Evolutionary conservation across 139 green algal species (phyloP), one percentile per base, ranked within the genome.

Genomic region (Tetradesmus lagerheimii): DNA sequence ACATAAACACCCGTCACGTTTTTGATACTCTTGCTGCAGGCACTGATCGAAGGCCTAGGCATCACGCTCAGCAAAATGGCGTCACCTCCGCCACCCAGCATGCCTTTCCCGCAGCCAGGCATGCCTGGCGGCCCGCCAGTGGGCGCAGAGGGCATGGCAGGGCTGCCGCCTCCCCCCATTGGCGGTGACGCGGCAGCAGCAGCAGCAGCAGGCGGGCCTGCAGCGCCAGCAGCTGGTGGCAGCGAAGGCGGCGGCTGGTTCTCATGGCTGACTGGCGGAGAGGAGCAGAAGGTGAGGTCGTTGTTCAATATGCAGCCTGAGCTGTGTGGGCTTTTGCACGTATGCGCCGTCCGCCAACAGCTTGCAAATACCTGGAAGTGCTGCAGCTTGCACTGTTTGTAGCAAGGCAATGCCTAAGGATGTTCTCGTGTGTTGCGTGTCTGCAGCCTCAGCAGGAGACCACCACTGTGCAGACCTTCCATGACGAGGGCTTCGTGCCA

Each of bases 31-130:
- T 12, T 86, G 80, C 39, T 88, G 39, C 93, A 97, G 93, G 98
- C 96, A 15, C 94, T 99, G 90, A 99, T 99, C 83, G 98, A 99
- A 92, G 98, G 98, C 0, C 89, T 99, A 53, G 96, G 96, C 35
- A 99, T 99, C 88, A 94, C 98, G n/a, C 93, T 99, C 43, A 98
- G 93, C 11, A 95, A 97, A 47, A 95, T 98, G 71, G 97, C 96
- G 1, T 95, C 97, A 0, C 97, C 97, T 16, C 96, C 97, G 25
- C 95, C 97, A 14, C 92, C 94, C 29, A 91, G 92, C 85, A 85
- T 93, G 89, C 89, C 94, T 38, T 88, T 89, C 89, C 80, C 91
- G 89, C 90, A 77, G 31, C 87, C 87, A 34, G 85, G 85, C 37
- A 83, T 89, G 85, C 71, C 71, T 31, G 85, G 85, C 12, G 77